Evolutionary conservation across 371 early-diverging fungal genomes (phyloP).

Genomic region (Actinomortierella wolfii): DNA sequence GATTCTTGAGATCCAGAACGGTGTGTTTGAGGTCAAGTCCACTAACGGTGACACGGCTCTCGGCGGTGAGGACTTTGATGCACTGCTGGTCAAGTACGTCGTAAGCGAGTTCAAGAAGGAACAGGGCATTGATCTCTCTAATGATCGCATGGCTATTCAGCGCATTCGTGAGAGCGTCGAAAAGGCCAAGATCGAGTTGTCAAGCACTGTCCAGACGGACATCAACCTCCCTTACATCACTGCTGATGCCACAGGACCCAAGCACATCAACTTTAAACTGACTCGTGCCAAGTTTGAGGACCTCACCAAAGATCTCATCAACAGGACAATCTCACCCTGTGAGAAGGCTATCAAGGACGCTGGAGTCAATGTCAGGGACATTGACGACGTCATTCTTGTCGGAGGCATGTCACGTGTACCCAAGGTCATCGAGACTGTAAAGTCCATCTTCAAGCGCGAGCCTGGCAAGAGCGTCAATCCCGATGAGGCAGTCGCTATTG

Average conservation of each 20-base stretch:
- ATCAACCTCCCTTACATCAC: constrained; percentile 97
- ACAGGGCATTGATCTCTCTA: constrained; percentile 71
- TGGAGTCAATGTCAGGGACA: constrained; percentile 75
- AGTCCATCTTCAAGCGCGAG: constrained; percentile 87
- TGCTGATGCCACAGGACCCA: constrained; percentile 91
- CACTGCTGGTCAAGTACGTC: constrained; percentile 80
- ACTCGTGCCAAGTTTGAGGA: constrained; percentile 93
- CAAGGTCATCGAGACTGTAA: constrained; percentile 94
- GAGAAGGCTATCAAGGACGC: constrained; percentile 98
- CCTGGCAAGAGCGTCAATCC: constrained; percentile 97
- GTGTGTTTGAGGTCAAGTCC: constrained; percentile 98
- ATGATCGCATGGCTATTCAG: constrained; percentile 91
- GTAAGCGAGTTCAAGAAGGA: constrained; percentile 90
- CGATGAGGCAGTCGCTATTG: constrained; percentile 99
- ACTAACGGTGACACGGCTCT: constrained; percentile 98
- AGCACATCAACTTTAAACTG: constrained; percentile 94
- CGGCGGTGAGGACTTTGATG: constrained; percentile 99
- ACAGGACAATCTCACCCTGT: constrained; percentile 94
- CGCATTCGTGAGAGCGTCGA: constrained; percentile 97
- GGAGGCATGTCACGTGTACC: constrained; percentile 99
- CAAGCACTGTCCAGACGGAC: constrained; percentile 89
- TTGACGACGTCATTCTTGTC: constrained; percentile 98
- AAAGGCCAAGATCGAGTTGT: constrained; percentile 98
- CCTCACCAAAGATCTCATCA: constrained; percentile 80
- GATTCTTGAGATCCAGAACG: constrained; percentile 96